Evolutionary conservation across 768 basidiomycete species (phyloP), one percentile per base, ranked within the genome.

Genomic region (Hericium erinaceus): DNA sequence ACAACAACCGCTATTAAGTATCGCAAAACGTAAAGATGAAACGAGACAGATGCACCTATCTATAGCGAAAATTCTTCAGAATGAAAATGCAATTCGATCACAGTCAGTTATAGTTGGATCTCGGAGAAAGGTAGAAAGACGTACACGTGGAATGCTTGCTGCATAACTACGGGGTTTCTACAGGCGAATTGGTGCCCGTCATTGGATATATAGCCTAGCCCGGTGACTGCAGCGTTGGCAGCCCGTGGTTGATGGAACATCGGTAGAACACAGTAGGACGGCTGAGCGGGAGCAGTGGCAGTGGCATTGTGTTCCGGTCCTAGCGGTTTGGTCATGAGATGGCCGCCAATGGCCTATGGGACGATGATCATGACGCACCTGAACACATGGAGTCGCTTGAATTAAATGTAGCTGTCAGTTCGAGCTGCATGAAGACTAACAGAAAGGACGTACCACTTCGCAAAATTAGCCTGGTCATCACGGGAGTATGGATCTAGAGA

Each of bases 81-180:
- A 26, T 26, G 26, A 26, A 26, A 26, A 26, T 26, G 26, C 26
- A 26, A 26, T 26, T 26, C 9, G 49, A 15, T 0, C 15, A 38
- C 26, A 10, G 37, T 51, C 22, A 4, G 38, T 48, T 56, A 4
- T 15, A 28, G 48, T 20, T 7, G 24, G 39, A n/a, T 15, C 8
- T 0, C n/a, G 13, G 50, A 6, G 8, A 22, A 10, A 37, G 20
- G 3, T 5, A 2, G 2, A 7, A 10, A 3, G 2, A 73, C 81
- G 58, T 65, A 83, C 80, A 85, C 80, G 65, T 85, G 82, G 69
- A 77, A 83, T 0, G 83, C 73, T 62, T 78, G 81, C 20, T 76
- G 77, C 67, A 79, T 66, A 9, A 77, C 70, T 0, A 71, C 72
- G 1, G 83, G 84, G 60, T 84, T 81, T 54, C 71, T 72, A 68